phyloP scores from a whole-genome alignment of 1,284 basidiomycete species.

The Ceraceosorus bombacis region DNA sequence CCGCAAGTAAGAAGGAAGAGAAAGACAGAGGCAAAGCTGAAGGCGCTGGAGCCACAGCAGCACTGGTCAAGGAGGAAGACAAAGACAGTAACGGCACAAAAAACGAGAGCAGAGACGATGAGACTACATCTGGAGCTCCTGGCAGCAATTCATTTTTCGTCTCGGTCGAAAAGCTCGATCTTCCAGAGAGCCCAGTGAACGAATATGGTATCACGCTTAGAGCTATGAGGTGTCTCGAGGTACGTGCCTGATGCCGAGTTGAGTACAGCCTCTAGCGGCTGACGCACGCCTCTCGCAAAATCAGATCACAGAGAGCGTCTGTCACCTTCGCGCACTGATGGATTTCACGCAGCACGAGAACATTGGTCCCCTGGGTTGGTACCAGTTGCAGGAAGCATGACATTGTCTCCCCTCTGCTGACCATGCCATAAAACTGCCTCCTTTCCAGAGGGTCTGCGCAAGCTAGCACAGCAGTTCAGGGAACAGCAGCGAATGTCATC shows the following conservation, averaged over 20 bases:
- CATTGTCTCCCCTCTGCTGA: neutral
- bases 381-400: neutral
- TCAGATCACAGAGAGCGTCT: slow-evolving; percentile 35
- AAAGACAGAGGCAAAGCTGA: slow-evolving; percentile 5
- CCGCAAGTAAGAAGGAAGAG: neutral
- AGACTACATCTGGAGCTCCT: neutral
- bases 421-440: neutral
- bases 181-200: slow-evolving; percentile 39
- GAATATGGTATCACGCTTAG: slow-evolving; percentile 39
- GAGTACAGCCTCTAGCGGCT: neutral
- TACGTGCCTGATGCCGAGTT: neutral
- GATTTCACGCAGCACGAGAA: slow-evolving; percentile 16
- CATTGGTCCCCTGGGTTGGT: slow-evolving; percentile 4
- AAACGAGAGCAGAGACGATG: slow-evolving; percentile 6
- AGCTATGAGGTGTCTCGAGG: slow-evolving; percentile 38
- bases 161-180: slow-evolving; percentile 25
- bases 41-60: neutral
- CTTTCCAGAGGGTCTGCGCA: too few relatives aligned
- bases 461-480: too few relatives aligned
- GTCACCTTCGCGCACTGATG: slow-evolving; percentile 35
- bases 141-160: slow-evolving; percentile 5
- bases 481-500: too few relatives aligned
- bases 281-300: neutral
- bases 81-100: slow-evolving; percentile 11
- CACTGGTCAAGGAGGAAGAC: neutral